These are phyloP conservation scores for Apiospora pterosperma DNA, from an alignment of 2,329 filamentous ascomycete species.

Conservation along the genomic window DNA sequence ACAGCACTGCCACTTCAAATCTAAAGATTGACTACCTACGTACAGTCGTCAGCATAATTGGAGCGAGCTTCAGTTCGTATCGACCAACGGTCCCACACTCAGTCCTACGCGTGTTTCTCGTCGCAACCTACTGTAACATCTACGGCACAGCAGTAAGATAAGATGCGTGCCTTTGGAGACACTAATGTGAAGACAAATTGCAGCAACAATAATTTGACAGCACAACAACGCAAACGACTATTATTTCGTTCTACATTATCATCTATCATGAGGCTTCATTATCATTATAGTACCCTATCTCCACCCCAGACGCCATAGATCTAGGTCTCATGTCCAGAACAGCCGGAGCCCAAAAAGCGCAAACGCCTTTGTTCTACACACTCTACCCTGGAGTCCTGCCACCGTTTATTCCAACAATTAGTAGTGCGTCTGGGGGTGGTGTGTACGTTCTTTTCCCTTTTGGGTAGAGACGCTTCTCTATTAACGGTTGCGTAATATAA, in stretches of 20 bases:
- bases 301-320: conserved; percentile 1
- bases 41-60: not conserved
- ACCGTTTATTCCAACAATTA: not conserved
- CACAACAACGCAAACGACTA: conserved; percentile 21
- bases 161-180: not conserved
- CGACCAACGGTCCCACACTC: not conserved
- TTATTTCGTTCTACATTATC: conserved; percentile 25
- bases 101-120: too few relatives aligned
- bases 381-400: not conserved
- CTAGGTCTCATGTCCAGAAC: not conserved
- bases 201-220: not conserved
- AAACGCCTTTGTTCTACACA: not conserved
- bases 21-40: too few relatives aligned
- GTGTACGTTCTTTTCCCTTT: not conserved
- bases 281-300: conserved; percentile 20
- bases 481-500: not conserved
- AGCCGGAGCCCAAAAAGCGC: not conserved
- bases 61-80: not conserved
- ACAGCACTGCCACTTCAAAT: not conserved
- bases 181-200: not conserved
- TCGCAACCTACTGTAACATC: too few relatives aligned
- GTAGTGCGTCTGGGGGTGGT: not conserved
- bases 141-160: not conserved
- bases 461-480: not conserved
- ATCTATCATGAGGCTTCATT: conserved; percentile 28